These are phyloP conservation scores for Dipodascus albidus DNA, from an alignment of 805 yeast genomes.

Conservation along the genomic window DNA sequence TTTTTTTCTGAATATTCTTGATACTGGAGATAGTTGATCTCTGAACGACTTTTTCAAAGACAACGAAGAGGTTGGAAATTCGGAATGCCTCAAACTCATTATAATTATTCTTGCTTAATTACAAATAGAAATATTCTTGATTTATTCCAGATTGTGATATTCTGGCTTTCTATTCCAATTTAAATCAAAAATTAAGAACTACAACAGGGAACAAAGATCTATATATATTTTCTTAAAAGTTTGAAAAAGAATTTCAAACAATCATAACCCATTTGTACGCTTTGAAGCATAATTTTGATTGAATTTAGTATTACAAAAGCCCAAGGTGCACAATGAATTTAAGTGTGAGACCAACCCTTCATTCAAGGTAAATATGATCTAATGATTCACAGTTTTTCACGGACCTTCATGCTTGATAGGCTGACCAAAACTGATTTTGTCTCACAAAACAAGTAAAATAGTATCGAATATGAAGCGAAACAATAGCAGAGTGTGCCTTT, in stretches of 20 bases:
- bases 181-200: no score
- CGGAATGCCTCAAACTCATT: neutral
- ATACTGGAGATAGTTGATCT: neutral
- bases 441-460: neutral
- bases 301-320: no score
- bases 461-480: neutral
- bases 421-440: neutral
- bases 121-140: no score
- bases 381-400: no score
- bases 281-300: neutral
- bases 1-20: neutral
- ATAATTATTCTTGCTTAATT: no score
- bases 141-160: no score
- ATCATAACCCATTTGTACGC: no score
- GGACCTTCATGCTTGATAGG: no score
- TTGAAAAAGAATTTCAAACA: neutral
- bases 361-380: neutral
- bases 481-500: neutral
- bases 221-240: no score
- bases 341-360: no score
- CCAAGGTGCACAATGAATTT: no score
- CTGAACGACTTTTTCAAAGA: neutral
- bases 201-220: neutral
- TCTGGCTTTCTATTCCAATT: neutral
- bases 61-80: neutral